phyloP scores from a whole-genome alignment of 2,329 filamentous ascomycete species.

The Fusarium liriodendri region DNA sequence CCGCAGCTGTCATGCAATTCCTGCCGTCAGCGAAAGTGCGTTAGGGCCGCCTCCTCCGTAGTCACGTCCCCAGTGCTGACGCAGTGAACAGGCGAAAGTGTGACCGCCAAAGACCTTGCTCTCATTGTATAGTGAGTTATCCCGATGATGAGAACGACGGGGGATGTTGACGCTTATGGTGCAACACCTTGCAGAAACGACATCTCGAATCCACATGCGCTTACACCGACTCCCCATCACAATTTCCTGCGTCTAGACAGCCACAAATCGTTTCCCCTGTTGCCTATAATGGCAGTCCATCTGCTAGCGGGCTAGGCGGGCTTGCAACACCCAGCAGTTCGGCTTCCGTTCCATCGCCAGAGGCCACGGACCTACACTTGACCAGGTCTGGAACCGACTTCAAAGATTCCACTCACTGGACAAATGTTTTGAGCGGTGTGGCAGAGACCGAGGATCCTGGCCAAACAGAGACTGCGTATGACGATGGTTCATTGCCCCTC shows the following conservation, averaged over 20 bases:
- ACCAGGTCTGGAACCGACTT: background rate
- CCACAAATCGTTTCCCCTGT: background rate
- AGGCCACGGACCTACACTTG: background rate
- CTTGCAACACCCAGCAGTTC: background rate
- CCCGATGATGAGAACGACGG: fast-evolving
- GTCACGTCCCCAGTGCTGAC: background rate
- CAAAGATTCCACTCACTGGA: background rate
- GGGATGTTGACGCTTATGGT: background rate
- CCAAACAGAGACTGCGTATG: background rate
- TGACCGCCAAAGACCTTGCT: background rate
- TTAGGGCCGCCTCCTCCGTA: background rate
- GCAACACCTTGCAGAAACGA: background rate
- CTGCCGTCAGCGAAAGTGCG: background rate
- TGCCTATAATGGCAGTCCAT: background rate
- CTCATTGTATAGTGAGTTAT: background rate
- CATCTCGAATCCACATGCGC: background rate
- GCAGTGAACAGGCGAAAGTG: background rate
- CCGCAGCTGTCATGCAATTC: background rate
- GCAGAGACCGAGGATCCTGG: background rate
- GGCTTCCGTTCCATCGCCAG: background rate
- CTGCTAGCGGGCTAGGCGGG: background rate
- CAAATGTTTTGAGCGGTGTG: background rate
- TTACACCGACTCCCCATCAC: background rate
- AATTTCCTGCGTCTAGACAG: background rate
- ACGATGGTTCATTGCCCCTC: background rate